These are phyloP conservation scores for Gentiana dahurica DNA, from an alignment of 257 asterid species.

Conservation along the genomic window DNA sequence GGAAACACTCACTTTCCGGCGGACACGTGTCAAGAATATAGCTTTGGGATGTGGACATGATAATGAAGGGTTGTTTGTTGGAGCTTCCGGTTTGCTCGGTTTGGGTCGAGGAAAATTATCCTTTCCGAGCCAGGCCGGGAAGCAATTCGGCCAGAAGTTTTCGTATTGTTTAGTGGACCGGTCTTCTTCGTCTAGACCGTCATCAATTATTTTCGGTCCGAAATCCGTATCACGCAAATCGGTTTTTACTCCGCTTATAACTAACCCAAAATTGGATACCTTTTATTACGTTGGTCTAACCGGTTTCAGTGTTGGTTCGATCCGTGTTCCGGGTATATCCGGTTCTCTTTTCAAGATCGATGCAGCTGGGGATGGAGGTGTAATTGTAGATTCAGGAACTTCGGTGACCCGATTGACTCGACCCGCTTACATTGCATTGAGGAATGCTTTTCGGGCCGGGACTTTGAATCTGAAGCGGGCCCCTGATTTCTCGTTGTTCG, in stretches of 20 bases:
- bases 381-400: slow-evolving; percentile 71
- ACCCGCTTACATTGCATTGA: slow-evolving; percentile 52
- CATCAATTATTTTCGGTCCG: slow-evolving; percentile 48
- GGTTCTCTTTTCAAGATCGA: slow-evolving; percentile 43
- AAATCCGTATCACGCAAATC: slow-evolving; percentile 42
- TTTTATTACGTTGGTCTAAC: slow-evolving; percentile 50
- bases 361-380: slow-evolving; percentile 46
- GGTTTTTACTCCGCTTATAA: slow-evolving; percentile 42
- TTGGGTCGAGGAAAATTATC: slow-evolving; percentile 61
- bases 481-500: slow-evolving; percentile 43
- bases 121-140: slow-evolving; percentile 47
- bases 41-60: slow-evolving; percentile 76
- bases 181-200: slow-evolving; percentile 40
- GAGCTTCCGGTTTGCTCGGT: slow-evolving; percentile 68
- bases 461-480: slow-evolving; percentile 34
- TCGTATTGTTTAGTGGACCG: slow-evolving; percentile 68
- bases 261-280: slow-evolving; percentile 48
- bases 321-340: slow-evolving; percentile 29
- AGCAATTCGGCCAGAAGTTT: slow-evolving; percentile 42
- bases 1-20: slow-evolving; percentile 61
- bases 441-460: slow-evolving; percentile 50
- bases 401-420: slow-evolving; percentile 56
- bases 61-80: slow-evolving; percentile 59
- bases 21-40: slow-evolving; percentile 19
- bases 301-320: slow-evolving; percentile 64